These are phyloP conservation scores for Choanephora cucurbitarum DNA, from an alignment of 371 early-diverging fungal genomes.

Conservation along the genomic window DNA sequence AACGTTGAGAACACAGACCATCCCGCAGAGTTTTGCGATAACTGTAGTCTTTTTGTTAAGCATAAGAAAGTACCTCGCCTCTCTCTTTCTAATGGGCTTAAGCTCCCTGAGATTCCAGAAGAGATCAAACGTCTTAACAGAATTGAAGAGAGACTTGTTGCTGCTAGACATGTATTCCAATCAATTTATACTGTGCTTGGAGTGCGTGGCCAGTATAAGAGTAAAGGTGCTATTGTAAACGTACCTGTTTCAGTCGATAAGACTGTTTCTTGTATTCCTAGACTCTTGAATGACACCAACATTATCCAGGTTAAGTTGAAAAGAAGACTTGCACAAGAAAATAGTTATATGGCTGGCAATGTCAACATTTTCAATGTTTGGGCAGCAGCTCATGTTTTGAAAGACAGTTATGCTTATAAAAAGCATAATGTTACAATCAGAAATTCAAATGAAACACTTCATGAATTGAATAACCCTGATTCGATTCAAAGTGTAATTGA, in stretches of 20 bases:
- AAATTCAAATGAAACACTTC: background rate
- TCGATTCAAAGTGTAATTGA: too few relatives aligned
- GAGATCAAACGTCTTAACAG: background rate
- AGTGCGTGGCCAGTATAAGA: conserved; percentile 1
- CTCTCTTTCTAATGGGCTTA: too few relatives aligned
- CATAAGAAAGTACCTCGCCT: too few relatives aligned
- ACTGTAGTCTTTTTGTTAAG: too few relatives aligned
- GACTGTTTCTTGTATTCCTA: conserved; percentile 2
- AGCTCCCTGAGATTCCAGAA: too few relatives aligned
- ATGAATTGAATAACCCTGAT: too few relatives aligned
- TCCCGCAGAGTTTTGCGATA: too few relatives aligned
- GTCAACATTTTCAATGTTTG: background rate
- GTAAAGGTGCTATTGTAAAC: conserved; percentile 6
- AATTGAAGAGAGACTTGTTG: conserved; percentile 8
- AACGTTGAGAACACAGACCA: too few relatives aligned
- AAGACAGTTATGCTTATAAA: background rate
- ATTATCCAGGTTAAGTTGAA: conserved; percentile 3
- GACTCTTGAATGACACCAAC: background rate
- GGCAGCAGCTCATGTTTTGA: background rate
- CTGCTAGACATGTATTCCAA: conserved; percentile 9
- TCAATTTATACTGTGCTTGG: conserved; percentile 7
- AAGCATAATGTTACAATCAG: conserved; percentile 3
- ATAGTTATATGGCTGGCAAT: conserved; percentile 7
- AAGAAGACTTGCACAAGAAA: background rate
- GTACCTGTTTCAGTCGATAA: conserved; percentile 8